These are phyloP conservation scores for Gracilaria vermiculophylla DNA, from an alignment of 23 red algal genomes.

Conservation along the genomic window DNA sequence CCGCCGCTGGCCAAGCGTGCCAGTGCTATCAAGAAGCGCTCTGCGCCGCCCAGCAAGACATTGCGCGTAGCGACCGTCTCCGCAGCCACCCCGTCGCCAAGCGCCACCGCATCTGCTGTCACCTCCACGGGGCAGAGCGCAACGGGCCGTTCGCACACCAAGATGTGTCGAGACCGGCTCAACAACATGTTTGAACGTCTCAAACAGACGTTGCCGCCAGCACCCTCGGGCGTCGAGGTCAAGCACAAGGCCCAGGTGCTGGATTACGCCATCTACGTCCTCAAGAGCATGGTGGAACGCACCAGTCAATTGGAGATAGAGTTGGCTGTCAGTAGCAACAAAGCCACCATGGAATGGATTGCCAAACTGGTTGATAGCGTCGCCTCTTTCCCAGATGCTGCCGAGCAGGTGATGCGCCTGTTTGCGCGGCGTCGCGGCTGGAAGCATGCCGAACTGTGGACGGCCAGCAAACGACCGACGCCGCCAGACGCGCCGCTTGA, in stretches of 20 bases:
- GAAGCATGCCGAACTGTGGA: slow-evolving; percentile 78
- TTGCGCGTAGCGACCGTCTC: background rate
- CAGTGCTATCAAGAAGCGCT: slow-evolving; percentile 17
- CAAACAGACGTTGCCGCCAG: slow-evolving; percentile 50
- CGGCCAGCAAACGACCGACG: background rate
- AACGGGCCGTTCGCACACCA: slow-evolving; percentile 64
- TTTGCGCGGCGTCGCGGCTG: slow-evolving; percentile 41
- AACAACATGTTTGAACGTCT: slow-evolving; percentile 74
- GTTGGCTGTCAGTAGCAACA: slow-evolving; percentile 63
- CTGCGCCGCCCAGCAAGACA: background rate
- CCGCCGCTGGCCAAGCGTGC: background rate
- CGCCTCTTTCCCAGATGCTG: slow-evolving; percentile 59
- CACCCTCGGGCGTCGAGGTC: slow-evolving; percentile 54
- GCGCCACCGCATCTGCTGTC: background rate
- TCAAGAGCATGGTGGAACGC: slow-evolving; percentile 50
- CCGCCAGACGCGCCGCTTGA: background rate
- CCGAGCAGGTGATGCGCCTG: slow-evolving; percentile 59
- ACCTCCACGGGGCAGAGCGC: slow-evolving; percentile 31
- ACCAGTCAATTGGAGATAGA: slow-evolving; percentile 69
- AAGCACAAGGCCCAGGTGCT: slow-evolving; percentile 82
- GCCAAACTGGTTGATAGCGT: slow-evolving; percentile 24
- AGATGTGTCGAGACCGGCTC: slow-evolving; percentile 71
- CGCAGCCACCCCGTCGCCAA: background rate
- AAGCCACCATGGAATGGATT: slow-evolving; percentile 73
- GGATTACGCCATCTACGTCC: slow-evolving; percentile 61